Evolutionary conservation across 345 rosid genomes (phyloP).

Genomic region (Punica granatum): DNA sequence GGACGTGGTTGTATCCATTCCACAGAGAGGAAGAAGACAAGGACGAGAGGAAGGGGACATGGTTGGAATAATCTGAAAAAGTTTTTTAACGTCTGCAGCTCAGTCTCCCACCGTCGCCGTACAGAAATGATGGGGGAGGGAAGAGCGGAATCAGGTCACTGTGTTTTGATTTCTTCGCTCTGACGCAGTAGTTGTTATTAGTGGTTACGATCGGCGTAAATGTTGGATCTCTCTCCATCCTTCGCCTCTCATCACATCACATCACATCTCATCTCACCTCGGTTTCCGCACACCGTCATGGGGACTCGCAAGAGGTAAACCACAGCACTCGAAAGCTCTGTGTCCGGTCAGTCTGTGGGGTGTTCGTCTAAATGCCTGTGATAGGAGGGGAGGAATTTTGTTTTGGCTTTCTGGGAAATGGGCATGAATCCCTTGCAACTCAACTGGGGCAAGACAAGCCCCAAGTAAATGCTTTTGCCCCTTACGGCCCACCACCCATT

Average conservation of each 20-base stretch:
- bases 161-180: constrained; percentile 1
- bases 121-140: not conserved
- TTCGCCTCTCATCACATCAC: too few relatives aligned
- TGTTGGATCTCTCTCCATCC: not conserved
- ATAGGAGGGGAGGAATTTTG: not conserved
- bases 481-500: not conserved
- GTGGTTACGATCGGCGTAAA: constrained; percentile 5
- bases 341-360: not conserved
- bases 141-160: not conserved
- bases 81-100: too few relatives aligned
- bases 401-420: not conserved
- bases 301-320: constrained; percentile 2
- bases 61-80: too few relatives aligned
- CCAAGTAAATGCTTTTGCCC: not conserved
- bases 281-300: not conserved
- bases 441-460: not conserved
- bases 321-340: constrained; percentile 1
- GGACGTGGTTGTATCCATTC: not conserved
- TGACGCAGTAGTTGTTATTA: not conserved
- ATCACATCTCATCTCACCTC: not conserved
- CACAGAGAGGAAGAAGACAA: too few relatives aligned
- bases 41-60: too few relatives aligned
- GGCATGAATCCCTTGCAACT: not conserved
- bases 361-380: not conserved
- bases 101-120: not conserved